phyloP scores from a whole-genome alignment of 2,329 filamentous ascomycete genomes.

The Xylaria sp. region DNA sequence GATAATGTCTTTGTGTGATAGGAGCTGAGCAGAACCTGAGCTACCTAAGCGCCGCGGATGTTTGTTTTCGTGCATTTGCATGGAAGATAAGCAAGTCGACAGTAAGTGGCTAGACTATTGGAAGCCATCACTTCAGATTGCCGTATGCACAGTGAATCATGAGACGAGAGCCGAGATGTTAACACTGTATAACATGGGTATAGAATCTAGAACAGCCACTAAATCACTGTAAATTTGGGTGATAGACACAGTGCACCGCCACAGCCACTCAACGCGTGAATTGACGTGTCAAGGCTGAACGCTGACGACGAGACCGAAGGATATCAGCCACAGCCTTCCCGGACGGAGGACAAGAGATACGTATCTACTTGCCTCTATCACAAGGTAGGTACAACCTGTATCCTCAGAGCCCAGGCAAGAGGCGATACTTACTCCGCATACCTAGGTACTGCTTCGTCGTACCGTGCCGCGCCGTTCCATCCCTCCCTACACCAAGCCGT shows the following conservation, averaged over 20 bases:
- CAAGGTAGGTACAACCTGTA: too few species aligned
- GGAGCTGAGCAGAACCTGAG: not conserved
- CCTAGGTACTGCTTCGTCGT: not conserved
- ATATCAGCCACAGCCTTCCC: not conserved
- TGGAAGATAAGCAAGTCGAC: not conserved
- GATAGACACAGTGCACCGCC: not conserved
- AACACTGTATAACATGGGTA: too few species aligned
- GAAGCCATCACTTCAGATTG: not conserved
- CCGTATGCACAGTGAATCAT: not conserved
- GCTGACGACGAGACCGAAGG: too few species aligned
- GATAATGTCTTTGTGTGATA: not conserved
- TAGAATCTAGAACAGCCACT: too few species aligned
- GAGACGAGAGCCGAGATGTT: too few species aligned
- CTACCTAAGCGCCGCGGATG: not conserved
- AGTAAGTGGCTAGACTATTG: not conserved
- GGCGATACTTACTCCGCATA: not conserved
- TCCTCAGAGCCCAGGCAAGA: not conserved
- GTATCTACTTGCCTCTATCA: too few species aligned
- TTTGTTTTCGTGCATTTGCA: not conserved
- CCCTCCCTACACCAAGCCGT: not conserved
- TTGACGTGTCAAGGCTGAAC: not conserved
- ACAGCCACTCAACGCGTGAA: slow-evolving; percentile 20
- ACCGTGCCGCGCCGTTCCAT: too few species aligned
- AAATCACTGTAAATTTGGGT: too few species aligned
- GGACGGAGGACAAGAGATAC: not conserved